Evolutionary conservation across 2,329 filamentous ascomycete genomes (phyloP), one percentile per base, ranked within the genome.

Genomic region (Neonectria sp.): DNA sequence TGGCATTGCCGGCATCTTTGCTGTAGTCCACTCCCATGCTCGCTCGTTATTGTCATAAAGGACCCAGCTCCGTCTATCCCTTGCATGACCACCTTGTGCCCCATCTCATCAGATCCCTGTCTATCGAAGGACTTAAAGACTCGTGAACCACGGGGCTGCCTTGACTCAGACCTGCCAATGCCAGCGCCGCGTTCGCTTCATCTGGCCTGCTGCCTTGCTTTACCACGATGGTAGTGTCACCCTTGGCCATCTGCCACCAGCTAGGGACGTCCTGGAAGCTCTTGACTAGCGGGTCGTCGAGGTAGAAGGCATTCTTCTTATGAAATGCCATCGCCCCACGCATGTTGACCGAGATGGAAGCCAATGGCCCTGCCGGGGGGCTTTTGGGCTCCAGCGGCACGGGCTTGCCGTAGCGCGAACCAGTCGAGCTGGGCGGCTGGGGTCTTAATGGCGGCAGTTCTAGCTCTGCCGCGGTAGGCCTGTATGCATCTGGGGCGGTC

Each of bases 361-460:
- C 57, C 6, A 81, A 64, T 3, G 79, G 77, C 17, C 78, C 78
- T 0, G 71, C 55, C 0, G 74, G 73, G 6, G 73, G 71, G 27
- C 71, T 77, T 15, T 33, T 68, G 1, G 79, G 79, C 65, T 81
- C 80, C 53, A 81, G 65, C 4, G 78, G 72, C 48, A 68, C 63
- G 4, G 73, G 76, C 35, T 75, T 72, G 12, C 71, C 71, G 29
- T 68, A 76, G 9, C 65, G 68, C 9, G 69, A 63, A 5, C 60
- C 60, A 2, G 57, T 62, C 6, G 71, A 63, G 33, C 55, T 72
- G 9, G 68, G 64, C 9, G 67, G 65, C 25, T 73, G 70, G 0
- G 78, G 77, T 17, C 71, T 74, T 33, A 82, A 64, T 1, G 80
- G 80, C 3, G 80, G 73, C 17, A 82, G 71, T 8, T 70, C 74